Evolutionary conservation across 2,329 filamentous ascomycete species (phyloP).

Genomic region (Claviceps humidiphila): DNA sequence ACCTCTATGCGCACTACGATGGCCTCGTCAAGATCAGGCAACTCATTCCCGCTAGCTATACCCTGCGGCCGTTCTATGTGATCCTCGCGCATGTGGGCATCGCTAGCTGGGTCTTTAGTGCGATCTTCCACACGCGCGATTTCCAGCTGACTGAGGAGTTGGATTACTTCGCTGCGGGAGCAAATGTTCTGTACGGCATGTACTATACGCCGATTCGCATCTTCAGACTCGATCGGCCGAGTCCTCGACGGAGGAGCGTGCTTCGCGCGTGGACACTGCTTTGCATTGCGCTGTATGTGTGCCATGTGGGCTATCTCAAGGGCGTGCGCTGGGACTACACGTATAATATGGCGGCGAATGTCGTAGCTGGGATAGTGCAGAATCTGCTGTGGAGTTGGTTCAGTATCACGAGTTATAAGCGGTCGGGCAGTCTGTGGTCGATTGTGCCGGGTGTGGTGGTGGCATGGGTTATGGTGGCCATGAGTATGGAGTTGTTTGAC

Average conservation of each 20-base stretch:
- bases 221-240: conserved; percentile 60
- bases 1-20: conserved; percentile 71
- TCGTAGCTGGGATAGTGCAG: conserved; percentile 64
- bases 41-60: conserved; percentile 57
- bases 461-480: conserved; percentile 79
- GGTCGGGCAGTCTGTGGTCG: conserved; percentile 63
- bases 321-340: conserved; percentile 86
- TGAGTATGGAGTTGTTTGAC: conserved; percentile 92
- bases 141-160: conserved; percentile 78
- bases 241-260: conserved; percentile 30
- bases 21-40: conserved; percentile 61
- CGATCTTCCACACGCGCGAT: conserved; percentile 86
- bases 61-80: conserved; percentile 69
- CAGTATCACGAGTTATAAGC: conserved; percentile 59
- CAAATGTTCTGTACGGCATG: conserved; percentile 77
- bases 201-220: conserved; percentile 76
- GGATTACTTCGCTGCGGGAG: conserved; percentile 91
- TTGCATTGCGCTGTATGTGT: conserved; percentile 57
- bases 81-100: conserved; percentile 69
- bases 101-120: conserved; percentile 74
- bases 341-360: conserved; percentile 96
- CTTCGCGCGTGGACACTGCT: conserved; percentile 63
- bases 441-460: conserved; percentile 85
- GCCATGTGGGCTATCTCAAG: conserved; percentile 73
- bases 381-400: conserved; percentile 82